Evolutionary conservation across 2,329 filamentous ascomycete genomes (phyloP), one percentile per base, ranked within the genome.

Genomic region (Rutstroemia sp.): DNA sequence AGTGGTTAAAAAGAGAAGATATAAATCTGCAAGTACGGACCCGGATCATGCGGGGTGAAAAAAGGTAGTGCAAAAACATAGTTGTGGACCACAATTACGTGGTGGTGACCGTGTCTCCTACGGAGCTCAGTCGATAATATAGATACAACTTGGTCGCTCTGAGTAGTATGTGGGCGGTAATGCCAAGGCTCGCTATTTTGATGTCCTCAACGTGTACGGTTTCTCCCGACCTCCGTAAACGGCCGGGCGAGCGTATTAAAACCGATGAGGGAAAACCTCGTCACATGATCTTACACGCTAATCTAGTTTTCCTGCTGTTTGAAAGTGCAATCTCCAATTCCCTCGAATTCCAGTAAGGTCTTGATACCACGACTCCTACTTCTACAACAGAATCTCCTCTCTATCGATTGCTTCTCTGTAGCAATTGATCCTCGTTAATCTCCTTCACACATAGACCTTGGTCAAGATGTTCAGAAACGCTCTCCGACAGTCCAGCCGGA

Each of bases 401-500:
- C 79, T 73, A 69, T 73, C 81, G 82, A 80, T 82, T 83, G 79
- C 79, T 76, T 80, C 81, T 82, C 78, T 76, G 61, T 73, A 78
- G 81, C 81, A 83, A 83, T 84, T 84, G 82, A 76, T 75, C 76
- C 75, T 74, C 73, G 73, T 67, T 74, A 75, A 70, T 71, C 71
- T 75, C 72, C 71, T 72, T 74, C 72, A 77, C 74, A 71, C 72
- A 73, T 70, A 77, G 69, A 75, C 70, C 75, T 75, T 76, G 79
- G 72, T 75, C 75, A 82, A 76, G 79, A 96, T 97, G 92, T 95
- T 96, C 84, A 90, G 92, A 81, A 95, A 89, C 86, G 92, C 92
- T 82, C 84, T 97, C 80, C 86, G 92, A 82, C 91, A 95, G 83
- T 95, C 91, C 77, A 88, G 88, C 81, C 91, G 92, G 82, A 88